Percentiles rank a stretch among this genome's conserved stretches.
These are phyloP conservation scores for Phylloporus arenicola DNA, from an alignment of 768 basidiomycete species.

Conservation along the genomic window DNA sequence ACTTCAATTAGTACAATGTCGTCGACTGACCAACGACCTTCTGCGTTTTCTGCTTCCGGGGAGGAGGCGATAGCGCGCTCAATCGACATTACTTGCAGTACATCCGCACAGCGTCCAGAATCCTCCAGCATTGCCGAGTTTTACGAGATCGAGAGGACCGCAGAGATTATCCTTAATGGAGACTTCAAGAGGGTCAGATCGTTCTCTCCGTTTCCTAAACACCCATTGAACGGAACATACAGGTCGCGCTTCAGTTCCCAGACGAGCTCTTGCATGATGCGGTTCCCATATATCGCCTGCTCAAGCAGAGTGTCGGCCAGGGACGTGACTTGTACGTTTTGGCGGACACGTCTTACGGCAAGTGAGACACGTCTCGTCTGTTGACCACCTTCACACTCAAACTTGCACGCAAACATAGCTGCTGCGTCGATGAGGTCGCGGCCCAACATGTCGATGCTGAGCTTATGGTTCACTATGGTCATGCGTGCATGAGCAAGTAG, in stretches of 20 bases:
- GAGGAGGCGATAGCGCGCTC: constrained; percentile 58
- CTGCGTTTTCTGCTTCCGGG: constrained; percentile 50
- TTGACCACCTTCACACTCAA: constrained; percentile 1
- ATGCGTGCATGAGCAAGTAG: constrained; percentile 91
- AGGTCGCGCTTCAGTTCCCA: constrained; percentile 93
- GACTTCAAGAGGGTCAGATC: constrained; percentile 64
- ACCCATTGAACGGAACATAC: background rate
- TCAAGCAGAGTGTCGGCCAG: constrained; percentile 47
- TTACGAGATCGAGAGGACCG: constrained; percentile 72
- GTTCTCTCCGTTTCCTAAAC: background rate
- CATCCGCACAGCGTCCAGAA: constrained; percentile 28
- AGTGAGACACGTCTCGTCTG: constrained; percentile 38
- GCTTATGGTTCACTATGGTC: constrained; percentile 89
- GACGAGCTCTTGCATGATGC: constrained; percentile 87
- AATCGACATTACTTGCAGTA: constrained; percentile 43
- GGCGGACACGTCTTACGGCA: constrained; percentile 98
- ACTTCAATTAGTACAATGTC: constrained; percentile 7
- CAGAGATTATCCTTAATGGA: constrained; percentile 51
- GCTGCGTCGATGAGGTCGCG: constrained; percentile 94
- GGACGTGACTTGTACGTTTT: constrained; percentile 73
- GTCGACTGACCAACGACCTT: background rate
- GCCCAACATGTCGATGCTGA: constrained; percentile 93
- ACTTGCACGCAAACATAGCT: constrained; percentile 37
- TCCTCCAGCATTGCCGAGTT: constrained; percentile 49
- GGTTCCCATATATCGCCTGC: constrained; percentile 69